Base-by-base conservation (phyloP, 495 filamentous ascomycete species). In the Aspergillus leporis region DNA sequence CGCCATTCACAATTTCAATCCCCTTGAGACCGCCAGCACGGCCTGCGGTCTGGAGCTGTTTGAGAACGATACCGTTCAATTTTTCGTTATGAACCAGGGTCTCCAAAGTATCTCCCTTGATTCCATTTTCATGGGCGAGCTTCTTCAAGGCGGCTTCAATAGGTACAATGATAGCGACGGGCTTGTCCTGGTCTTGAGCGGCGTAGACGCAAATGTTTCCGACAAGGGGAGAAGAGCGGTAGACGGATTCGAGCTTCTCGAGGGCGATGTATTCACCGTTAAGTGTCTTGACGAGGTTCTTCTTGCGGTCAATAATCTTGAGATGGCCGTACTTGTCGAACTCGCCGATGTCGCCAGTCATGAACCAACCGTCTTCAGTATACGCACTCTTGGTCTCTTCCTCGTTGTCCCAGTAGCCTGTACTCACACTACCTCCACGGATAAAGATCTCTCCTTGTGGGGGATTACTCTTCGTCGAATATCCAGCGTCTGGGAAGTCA, bases 231-330 rank as follows among this genome's bases (percentile, higher is more conserved):
- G 86, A 83, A 32, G 92, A 87, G 56, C 94, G 90, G 77, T 98
- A 98, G 60, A 96, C 80, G 4, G 92, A 93, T 78, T 98, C 94
- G 53, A 98, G 90, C 84, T 98, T 98, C 86, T 98, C 94, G 19
- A 98, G 83, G 32, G 94, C 94, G 70, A 98, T 97, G 75, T 98
- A 98, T 79, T 98, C 94, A 67, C 94, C 94, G 69, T 93, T 91
- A 56, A 90, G 80, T 3, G 92, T 98, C 87, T 97, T 97, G 72
- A 96, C 89, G 61, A 97, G 74, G 72, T 97, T 97, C 88, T 97
- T 97, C 90, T 96, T 97, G 66, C 92, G 90, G 74, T 97, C 92
- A 66, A 97, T 96, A 72, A 97, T 89, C 66, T 81, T 85, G 51
- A 97, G 77, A 68, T 96, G 87, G 59, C 92, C 92, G 66, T 87